Conservation (phyloP, 257 asterid genomes). For the Thymus quinquecostatus region DNA sequence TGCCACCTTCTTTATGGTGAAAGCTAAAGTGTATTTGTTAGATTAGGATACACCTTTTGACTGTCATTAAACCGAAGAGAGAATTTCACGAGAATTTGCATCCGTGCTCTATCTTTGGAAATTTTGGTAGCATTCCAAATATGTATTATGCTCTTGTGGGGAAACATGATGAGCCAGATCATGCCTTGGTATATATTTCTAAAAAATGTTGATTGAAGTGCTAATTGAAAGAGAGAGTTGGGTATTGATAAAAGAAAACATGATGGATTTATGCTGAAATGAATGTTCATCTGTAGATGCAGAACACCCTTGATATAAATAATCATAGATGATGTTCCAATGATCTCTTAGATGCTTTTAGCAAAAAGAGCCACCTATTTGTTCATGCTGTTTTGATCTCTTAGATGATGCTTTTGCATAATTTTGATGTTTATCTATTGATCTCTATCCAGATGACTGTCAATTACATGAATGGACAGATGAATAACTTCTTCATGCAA, state of each 20-base stretch:
- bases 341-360: conserved; percentile 25
- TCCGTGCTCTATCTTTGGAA: background rate
- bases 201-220: conserved; percentile 15
- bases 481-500: conserved; percentile 79
- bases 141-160: background rate
- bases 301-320: conserved; percentile 7
- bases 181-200: conserved; percentile 10
- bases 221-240: conserved; percentile 4
- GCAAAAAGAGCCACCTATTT: conserved; percentile 23
- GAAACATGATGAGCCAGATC: conserved; percentile 10
- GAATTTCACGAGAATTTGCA: background rate
- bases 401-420: background rate
- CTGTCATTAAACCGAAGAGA: conserved; percentile 16
- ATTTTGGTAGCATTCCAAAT: too few species aligned
- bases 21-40: conserved; percentile 22
- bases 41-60: conserved; percentile 11
- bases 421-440: conserved; percentile 29
- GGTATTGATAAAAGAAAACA: conserved; percentile 1
- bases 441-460: conserved; percentile 83
- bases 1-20: conserved; percentile 30
- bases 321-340: conserved; percentile 15
- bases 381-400: background rate
- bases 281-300: background rate
- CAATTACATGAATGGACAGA: conserved; percentile 74
- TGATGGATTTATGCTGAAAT: conserved; percentile 8